Evolutionary conservation across 352 stramenopile genomes (phyloP), one percentile per base, ranked within the genome.

Genomic region (Phytophthora hybrid): DNA sequence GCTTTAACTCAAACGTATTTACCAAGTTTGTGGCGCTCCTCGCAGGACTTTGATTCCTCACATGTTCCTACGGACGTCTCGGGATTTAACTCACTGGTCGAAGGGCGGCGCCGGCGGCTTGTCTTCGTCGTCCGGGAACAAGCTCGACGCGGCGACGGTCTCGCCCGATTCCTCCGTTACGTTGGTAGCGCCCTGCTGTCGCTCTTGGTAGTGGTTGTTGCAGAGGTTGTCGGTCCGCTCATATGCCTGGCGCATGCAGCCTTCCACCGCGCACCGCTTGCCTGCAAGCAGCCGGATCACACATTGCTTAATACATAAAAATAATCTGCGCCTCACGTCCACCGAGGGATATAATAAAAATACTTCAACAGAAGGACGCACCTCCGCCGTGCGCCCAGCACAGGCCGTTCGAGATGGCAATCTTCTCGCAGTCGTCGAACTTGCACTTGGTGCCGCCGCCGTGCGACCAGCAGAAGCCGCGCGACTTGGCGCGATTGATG

Each of bases 401-500:
- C 1, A 93, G 71, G 0, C 82, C 85, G 63, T 93, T 93, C 0
- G 86, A 93, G 66, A 93, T 92, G 56, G 88, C 86, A 56, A 93
- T 93, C 73, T 93, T 95, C 57, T 85, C 80, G 63, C 90, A 97
- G 21, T 74, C 70, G n/a, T 78, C 68, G 2, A 68, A 66, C 63
- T 90, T 91, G 77, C 90, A 97, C 63, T 93, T 93, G 61, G 85
- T 93, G n/a, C 90, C 90, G 1, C 90, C 90, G 47, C 90, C 90
- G 68, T 97, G 90, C 0, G 86, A 94, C 90, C 89, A 95, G 70
- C 90, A 97, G 53, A 92, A 91, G 16, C 90, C 90, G n/a, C 87
- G 77, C 32, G 88, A 93, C 73, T 95, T 95, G 72, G 88, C 89
- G n/a, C 89, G 88, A 58, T 95, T 95, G 39, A 85, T 79, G 63